Conservation (phyloP, 2,329 filamentous ascomycete species). For the Aureobasidium sp. region DNA sequence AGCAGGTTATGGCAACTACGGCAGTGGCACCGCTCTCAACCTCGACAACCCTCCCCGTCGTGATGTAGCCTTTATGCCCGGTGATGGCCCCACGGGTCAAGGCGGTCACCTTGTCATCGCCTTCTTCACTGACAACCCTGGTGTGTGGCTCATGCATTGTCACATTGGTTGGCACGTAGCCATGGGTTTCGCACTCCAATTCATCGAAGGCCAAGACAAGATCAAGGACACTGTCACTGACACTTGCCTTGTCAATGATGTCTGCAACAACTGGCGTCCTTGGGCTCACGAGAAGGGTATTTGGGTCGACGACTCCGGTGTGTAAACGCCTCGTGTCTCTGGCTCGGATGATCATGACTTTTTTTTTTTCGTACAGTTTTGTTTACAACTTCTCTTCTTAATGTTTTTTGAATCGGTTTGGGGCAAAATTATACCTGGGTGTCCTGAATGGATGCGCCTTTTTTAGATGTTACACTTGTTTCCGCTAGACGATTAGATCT, state of each 20-base stretch:
- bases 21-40: constrained; percentile 22
- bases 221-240: constrained; percentile 14
- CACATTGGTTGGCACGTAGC: constrained; percentile 26
- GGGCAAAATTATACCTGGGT: not conserved
- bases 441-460: not conserved
- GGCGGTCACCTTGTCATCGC: constrained; percentile 26
- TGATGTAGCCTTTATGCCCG: constrained; percentile 27
- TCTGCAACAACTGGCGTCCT: constrained; percentile 18
- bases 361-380: not conserved
- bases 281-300: constrained; percentile 17
- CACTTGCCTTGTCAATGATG: constrained; percentile 18
- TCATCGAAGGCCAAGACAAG: constrained; percentile 17
- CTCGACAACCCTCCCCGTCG: constrained; percentile 25
- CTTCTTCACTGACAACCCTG: constrained; percentile 27
- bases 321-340: constrained; percentile 11
- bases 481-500: not conserved
- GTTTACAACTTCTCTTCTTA: not conserved
- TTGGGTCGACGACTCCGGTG: constrained; percentile 17
- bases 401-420: not conserved
- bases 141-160: constrained; percentile 23
- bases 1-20: constrained; percentile 28
- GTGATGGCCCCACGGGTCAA: constrained; percentile 12
- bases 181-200: constrained; percentile 24
- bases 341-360: not conserved
- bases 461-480: not conserved